Conservation (phyloP, 2,329 filamentous ascomycete species). For the Myriosclerotinia duriaeana region DNA sequence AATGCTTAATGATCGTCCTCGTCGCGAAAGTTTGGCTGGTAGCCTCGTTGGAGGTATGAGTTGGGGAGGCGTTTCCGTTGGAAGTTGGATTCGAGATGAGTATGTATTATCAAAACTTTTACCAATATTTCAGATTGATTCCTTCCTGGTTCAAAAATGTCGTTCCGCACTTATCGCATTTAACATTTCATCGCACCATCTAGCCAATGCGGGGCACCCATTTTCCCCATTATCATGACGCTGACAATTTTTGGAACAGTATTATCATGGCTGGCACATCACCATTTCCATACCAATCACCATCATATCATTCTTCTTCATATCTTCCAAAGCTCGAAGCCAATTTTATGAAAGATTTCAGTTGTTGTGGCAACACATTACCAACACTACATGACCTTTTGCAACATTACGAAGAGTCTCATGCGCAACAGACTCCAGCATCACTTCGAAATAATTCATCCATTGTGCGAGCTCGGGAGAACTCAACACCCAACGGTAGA, state of each 20-base stretch:
- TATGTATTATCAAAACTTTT: constrained; percentile 55
- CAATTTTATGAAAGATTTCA: constrained; percentile 96
- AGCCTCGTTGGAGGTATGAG: constrained; percentile 82
- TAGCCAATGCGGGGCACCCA: constrained; percentile 13
- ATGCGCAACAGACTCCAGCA: constrained; percentile 67
- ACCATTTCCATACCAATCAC: constrained; percentile 86
- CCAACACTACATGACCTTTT: constrained; percentile 91
- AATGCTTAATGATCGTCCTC: constrained; percentile 56
- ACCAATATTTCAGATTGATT: background rate
- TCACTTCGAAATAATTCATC: constrained; percentile 45
- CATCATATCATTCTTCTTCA: constrained; percentile 93
- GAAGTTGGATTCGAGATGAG: constrained; percentile 97
- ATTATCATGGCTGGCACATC: constrained; percentile 96
- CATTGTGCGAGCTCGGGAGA: constrained; percentile 46
- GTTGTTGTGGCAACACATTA: constrained; percentile 86
- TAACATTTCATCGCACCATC: background rate
- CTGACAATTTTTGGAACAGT: constrained; percentile 49
- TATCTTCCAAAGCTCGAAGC: constrained; percentile 96
- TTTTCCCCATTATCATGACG: constrained; percentile 9
- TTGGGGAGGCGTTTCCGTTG: constrained; percentile 94
- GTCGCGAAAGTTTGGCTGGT: constrained; percentile 62
- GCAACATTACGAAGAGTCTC: constrained; percentile 94
- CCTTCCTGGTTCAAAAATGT: background rate
- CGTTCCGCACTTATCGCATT: constrained; percentile 3
- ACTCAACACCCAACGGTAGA: constrained; percentile 49